Conservation (phyloP, 768 basidiomycete species). For the Suillus paluster region DNA sequence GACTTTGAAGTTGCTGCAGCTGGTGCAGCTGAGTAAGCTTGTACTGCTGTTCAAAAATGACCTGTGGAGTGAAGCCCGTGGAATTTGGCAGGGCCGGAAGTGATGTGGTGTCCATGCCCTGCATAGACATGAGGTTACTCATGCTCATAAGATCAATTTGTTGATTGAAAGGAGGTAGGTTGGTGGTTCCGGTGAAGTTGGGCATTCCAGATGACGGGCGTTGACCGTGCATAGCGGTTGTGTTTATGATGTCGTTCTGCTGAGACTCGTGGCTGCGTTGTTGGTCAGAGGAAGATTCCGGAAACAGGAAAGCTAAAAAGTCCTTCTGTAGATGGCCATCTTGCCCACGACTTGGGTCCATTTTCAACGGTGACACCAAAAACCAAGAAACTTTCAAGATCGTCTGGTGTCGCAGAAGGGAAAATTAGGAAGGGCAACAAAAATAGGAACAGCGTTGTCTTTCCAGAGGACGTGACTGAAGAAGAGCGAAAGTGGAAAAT, state of each 20-base stretch:
- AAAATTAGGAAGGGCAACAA: neutral
- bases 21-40: constrained; percentile 79
- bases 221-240: constrained; percentile 10
- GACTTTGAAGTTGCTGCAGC: constrained; percentile 77
- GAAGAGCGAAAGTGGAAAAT: neutral
- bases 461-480: neutral
- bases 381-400: neutral
- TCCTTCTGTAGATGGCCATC: constrained; percentile 39
- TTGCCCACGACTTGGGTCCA: constrained; percentile 31
- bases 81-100: constrained; percentile 20
- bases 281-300: constrained; percentile 30
- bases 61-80: constrained; percentile 44
- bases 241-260: constrained; percentile 19
- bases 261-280: constrained; percentile 29
- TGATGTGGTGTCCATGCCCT: constrained; percentile 39
- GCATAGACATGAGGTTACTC: constrained; percentile 56
- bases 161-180: constrained; percentile 20
- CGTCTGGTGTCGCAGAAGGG: neutral
- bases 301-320: constrained; percentile 39
- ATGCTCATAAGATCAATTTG: constrained; percentile 52
- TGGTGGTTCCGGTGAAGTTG: constrained; percentile 15
- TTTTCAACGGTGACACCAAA: constrained; percentile 6
- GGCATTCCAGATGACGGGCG: constrained; percentile 15
- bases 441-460: neutral
- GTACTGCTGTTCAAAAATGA: constrained; percentile 76